These are phyloP conservation scores for Termitomyces sp. DNA, from an alignment of 768 basidiomycete species.

Conservation along the genomic window DNA sequence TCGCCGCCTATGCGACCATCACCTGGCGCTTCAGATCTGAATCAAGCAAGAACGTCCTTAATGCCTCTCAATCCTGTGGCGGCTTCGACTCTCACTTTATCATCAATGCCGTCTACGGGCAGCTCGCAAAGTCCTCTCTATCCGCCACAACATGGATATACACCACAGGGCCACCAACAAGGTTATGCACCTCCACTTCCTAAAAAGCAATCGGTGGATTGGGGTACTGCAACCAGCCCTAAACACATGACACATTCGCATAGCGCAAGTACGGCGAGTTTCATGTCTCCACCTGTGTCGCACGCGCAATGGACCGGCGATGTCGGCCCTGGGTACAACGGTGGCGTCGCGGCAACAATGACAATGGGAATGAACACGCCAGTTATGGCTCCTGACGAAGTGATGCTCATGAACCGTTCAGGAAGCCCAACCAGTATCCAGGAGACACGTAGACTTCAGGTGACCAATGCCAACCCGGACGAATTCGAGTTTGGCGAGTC, in stretches of 20 bases:
- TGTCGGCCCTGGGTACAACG: conserved; percentile 16
- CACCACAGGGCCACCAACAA: background rate
- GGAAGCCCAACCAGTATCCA: conserved; percentile 40
- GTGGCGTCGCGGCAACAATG: conserved; percentile 14
- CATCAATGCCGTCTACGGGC: conserved; percentile 41
- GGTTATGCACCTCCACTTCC: conserved; percentile 9
- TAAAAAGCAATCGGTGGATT: conserved; percentile 8
- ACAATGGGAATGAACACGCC: conserved; percentile 4
- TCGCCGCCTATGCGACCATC: conserved; percentile 25
- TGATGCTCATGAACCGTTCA: conserved; percentile 19
- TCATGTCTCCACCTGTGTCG: conserved; percentile 11
- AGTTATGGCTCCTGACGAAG: conserved; percentile 10
- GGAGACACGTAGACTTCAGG: conserved; percentile 31
- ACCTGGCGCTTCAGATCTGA: conserved; percentile 6
- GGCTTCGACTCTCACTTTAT: conserved; percentile 19
- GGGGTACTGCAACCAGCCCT: conserved; percentile 3
- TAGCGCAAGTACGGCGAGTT: conserved; percentile 15
- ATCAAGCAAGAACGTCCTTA: conserved; percentile 20
- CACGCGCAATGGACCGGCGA: conserved; percentile 11
- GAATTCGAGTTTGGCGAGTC: conserved; percentile 5
- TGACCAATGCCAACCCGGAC: conserved; percentile 29
- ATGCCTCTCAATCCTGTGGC: conserved; percentile 23
- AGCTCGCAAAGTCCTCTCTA: conserved; percentile 33
- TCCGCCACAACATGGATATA: conserved; percentile 14
- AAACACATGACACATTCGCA: conserved; percentile 12